Base-by-base conservation (phyloP, 192 early-diverging fungal genomes). In the Lobosporangium transversale region DNA sequence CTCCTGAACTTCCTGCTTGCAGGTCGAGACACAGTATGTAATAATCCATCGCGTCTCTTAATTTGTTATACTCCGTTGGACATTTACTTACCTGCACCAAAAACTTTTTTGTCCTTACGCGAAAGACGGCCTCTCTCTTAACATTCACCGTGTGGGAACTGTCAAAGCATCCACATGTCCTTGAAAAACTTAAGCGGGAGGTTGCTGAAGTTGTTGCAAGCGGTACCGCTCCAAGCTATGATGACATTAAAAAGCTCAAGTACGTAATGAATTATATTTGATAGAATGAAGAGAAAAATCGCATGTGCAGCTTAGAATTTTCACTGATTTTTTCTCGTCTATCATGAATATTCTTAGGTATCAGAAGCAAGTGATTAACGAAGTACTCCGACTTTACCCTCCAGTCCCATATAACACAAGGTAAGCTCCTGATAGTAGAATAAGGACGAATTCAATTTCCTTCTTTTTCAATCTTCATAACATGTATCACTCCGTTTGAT, bases 301-400 rank as follows among this genome's bases (percentile, higher is more conserved):
- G 31, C 18, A 53, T 32, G 31, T 63, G 27, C 6, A 33, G 27
- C 60, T 20, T 20, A 30, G 12, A 17, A 36, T 4, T 54, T 33
- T 32, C 20, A 42, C 54, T 64, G 10, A 62, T 24, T 79, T 15
- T 70, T 70, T 33, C 17, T 68, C n/a, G n/a, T n/a, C n/a, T n/a
- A n/a, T n/a, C n/a, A n/a, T n/a, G n/a, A n/a, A n/a, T n/a, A n/a
- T n/a, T 30, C 27, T 73, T 20, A 75, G 74, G 40, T 83, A 82
- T 40, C 67, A 85, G 43, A 87, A 82, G 40, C 81, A 85, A 12
- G 82, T 88, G 0, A 59, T 88, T 27, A 66, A 87, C 17, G 89
- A 90, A 45, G 71, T 75, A 1, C 63, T 75, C 27, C 71, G 71
- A 65, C 63, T 75, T 21, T 58, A 51, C 49, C 71, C 71, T 23